Evolutionary conservation across 495 filamentous ascomycete genomes (phyloP).

Genomic region (Choiromyces venosus): DNA sequence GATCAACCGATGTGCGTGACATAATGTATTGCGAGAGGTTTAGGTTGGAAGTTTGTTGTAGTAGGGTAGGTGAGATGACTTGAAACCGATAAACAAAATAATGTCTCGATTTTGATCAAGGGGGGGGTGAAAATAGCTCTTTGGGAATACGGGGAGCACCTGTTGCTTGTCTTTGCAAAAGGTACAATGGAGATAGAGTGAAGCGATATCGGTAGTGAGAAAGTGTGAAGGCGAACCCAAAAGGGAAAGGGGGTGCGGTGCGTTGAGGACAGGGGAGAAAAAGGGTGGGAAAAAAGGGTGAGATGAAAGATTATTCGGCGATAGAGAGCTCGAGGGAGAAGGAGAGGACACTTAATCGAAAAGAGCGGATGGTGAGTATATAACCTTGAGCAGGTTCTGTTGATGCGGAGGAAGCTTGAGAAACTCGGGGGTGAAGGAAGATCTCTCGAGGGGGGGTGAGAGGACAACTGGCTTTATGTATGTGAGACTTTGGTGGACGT

Average conservation of each 20-base stretch:
- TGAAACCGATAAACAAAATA: background rate
- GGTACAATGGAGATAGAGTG: background rate
- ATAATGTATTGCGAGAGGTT: background rate
- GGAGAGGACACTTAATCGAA: constrained; percentile 1
- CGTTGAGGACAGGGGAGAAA: no score
- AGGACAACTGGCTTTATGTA: constrained; percentile 5
- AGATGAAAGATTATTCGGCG: background rate
- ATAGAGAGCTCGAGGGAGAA: background rate
- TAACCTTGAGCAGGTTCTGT: background rate
- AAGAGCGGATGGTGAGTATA: background rate
- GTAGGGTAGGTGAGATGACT: background rate
- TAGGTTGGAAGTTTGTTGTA: background rate
- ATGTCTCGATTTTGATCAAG: background rate
- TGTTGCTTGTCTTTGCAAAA: background rate
- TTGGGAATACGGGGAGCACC: background rate
- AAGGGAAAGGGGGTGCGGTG: background rate
- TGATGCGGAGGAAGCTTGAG: background rate
- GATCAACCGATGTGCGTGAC: background rate
- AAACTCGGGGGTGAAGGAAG: background rate
- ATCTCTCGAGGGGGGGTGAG: background rate
- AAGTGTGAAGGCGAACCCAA: background rate
- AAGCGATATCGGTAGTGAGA: background rate
- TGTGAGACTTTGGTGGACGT: background rate
- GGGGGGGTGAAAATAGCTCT: background rate
- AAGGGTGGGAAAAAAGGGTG: background rate